Evolutionary conservation across 805 yeast species (phyloP), one percentile per base, ranked within the genome.

Genomic region (Schizosaccharomyces octosporus): DNA sequence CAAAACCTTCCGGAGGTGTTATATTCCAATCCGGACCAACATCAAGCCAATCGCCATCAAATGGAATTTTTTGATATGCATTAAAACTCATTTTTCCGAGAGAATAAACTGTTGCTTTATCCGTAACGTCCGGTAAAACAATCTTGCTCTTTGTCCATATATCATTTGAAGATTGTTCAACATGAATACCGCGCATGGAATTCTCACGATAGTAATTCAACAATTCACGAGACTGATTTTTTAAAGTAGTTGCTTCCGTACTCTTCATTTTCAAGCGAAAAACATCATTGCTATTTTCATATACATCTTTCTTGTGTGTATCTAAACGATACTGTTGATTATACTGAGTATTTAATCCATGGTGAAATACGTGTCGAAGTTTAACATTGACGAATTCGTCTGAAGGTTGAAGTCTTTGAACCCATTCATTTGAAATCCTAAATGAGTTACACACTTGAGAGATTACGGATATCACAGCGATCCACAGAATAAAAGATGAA

Each of bases 41-140:
- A 67, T 90, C 93, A 62, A 84, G 73, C 97, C 97, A 93, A 69
- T 87, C 94, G 59, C 88, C 89, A 29, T 81, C 79, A 24, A 72
- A 72, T 2, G 97, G 97, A 39, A 80, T 73, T 58, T 79, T 77
- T 2, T 87, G 95, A 68, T 90, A 93, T 2, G 97, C 97, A 69
- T 93, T 85, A 0, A 95, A 85, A 0, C 95, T 81, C 81, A 90
- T 85, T 61, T 82, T 71, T 0, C 97, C 97, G 54, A 90, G 72
- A 1, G 85, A 73, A 2, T 89, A 74, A 2, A 90, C 69, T 0
- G 96, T 86, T 48, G 80, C 81, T 61, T 78, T 78, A 70, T 89
- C 95, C 1, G 81, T 73, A 7, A 90, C 73, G 66, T 93, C 80
- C 0, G 98, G 98, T 0, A 84, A 78, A 1, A 74, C 19, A 36